Evolutionary conservation across 768 basidiomycete genomes (phyloP).

Genomic region (Tricholoma sp.): DNA sequence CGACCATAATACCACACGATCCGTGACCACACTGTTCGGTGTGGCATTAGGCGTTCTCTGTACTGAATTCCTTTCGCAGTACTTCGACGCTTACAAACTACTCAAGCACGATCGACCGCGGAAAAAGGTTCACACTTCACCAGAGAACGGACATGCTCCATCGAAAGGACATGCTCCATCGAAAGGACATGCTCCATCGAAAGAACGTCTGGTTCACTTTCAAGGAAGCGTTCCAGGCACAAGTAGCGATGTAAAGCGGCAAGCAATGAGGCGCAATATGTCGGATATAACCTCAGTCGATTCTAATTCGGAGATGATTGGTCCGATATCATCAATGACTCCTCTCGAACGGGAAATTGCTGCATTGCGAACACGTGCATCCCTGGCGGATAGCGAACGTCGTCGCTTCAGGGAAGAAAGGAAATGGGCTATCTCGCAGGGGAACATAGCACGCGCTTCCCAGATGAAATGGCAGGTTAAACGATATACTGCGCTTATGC

Average conservation of each 20-base stretch:
- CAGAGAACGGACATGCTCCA: neutral
- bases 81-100: conserved; percentile 47
- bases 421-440: conserved; percentile 81
- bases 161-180: too few relatives aligned
- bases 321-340: conserved; percentile 51
- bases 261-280: conserved; percentile 25
- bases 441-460: conserved; percentile 66
- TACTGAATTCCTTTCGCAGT: conserved; percentile 67
- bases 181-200: conserved; percentile 15
- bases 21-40: conserved; percentile 59
- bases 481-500: conserved; percentile 73
- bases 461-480: conserved; percentile 85
- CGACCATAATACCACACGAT: conserved; percentile 48
- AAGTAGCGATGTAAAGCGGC: conserved; percentile 24
- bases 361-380: conserved; percentile 68
- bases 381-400: conserved; percentile 78
- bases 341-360: conserved; percentile 74
- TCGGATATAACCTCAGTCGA: conserved; percentile 70
- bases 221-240: conserved; percentile 35
- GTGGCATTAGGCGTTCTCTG: conserved; percentile 63
- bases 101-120: conserved; percentile 27
- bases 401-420: conserved; percentile 81
- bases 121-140: conserved; percentile 20
- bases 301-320: conserved; percentile 61
- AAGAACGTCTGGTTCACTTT: conserved; percentile 44